Base-by-base conservation (phyloP, 2,329 filamentous ascomycete genomes). In the Chalaropsis ovoidea region DNA sequence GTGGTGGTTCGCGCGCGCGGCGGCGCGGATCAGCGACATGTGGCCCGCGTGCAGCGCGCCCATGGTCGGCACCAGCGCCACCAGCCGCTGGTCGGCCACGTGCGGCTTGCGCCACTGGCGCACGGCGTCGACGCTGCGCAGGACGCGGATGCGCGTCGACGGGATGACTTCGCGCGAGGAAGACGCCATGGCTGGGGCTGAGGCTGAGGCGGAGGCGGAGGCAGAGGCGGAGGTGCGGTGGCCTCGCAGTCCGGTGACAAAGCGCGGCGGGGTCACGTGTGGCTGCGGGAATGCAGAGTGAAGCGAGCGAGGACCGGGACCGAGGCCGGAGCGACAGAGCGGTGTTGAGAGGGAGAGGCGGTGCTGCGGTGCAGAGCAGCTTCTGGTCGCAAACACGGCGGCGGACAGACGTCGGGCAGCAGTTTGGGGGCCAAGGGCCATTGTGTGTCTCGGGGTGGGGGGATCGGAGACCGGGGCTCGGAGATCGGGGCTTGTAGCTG, bases 31-130 rank as follows among this genome's bases (percentile, higher is more conserved):
- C 24, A 99, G 82, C 2, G 89, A 88, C 63, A 96, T 77, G 76
- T 99, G 94, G 49, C 94, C 94, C 65, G 86, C 83, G 75, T 99
- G 94, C n/a, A 99, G 82, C 62, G 94, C 94, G 69, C 94, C 94
- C 94, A 99, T 97, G 41, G 94, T 99, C 1, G 94, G 94, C 43
- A 99, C 91, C 35, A 99, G 84, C 67, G 88, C 90, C 67, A 99
- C 86, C 56, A 86, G 86, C 66, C 87, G 84, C 70, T 87, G 82
- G 71, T 85, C 80, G 67, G 85, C 76, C 43, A 85, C 77, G 68
- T 91, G 84, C 49, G 85, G 81, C 24, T 78, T 81, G 43, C 90
- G 85, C 79, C 87, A 88, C 70, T 80, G 75, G 47, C 90, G 88
- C 63, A 96, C 78, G 11, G 84, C 79, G 15, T 85, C 77, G 67